Conservation (phyloP, 306 rosid species). For the Gastrolobium villosum region DNA sequence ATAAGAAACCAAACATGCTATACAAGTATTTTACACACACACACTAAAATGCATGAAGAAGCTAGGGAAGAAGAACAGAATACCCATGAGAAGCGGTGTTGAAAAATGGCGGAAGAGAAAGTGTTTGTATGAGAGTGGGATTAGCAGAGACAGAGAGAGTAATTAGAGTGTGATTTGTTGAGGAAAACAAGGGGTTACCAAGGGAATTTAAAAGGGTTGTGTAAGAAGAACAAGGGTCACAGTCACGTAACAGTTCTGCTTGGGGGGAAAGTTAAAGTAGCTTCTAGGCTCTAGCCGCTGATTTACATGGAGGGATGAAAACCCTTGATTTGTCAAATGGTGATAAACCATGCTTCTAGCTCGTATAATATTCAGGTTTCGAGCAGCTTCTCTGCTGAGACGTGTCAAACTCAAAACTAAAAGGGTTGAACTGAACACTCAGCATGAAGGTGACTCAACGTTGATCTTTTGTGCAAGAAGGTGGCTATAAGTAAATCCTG, state of each 20-base stretch:
- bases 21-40: no score
- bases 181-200: neutral
- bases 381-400: neutral
- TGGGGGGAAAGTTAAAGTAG: conserved; percentile 50
- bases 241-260: conserved; percentile 50
- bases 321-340: conserved; percentile 43
- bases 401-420: neutral
- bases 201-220: conserved; percentile 42
- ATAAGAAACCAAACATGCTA: no score
- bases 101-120: neutral
- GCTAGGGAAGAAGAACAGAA: neutral
- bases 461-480: no score
- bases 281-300: conserved; percentile 53
- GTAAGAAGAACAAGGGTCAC: conserved; percentile 1
- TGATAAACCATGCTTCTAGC: neutral
- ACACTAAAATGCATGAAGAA: neutral
- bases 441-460: no score
- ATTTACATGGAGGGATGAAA: conserved; percentile 9
- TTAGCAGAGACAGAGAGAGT: neutral
- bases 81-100: conserved; percentile 53
- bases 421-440: no score
- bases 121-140: neutral
- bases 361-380: conserved; percentile 19
- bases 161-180: conserved; percentile 33
- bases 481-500: no score